phyloP scores from a whole-genome alignment of 2,329 filamentous ascomycete genomes.

The Dactylellina sp. region DNA sequence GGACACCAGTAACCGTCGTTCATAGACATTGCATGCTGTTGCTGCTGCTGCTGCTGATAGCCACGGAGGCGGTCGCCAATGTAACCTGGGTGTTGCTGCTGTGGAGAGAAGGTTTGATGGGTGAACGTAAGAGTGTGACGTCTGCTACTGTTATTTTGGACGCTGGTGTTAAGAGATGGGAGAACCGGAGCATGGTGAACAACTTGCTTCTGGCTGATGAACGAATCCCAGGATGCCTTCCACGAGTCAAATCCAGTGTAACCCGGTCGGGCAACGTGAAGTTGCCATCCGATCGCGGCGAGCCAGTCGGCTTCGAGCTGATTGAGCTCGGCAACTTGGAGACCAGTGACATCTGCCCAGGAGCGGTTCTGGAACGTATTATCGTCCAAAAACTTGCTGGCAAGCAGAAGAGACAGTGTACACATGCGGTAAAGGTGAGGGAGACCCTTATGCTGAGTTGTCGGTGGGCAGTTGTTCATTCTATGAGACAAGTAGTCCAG shows the following conservation, averaged over 20 bases:
- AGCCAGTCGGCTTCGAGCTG: slow-evolving; percentile 89
- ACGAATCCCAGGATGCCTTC: slow-evolving; percentile 75
- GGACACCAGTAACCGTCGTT: slow-evolving; percentile 64
- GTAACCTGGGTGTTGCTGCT: slow-evolving; percentile 65
- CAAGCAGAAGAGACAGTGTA: slow-evolving; percentile 84
- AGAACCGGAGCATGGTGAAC: slow-evolving; percentile 62
- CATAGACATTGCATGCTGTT: slow-evolving; percentile 64
- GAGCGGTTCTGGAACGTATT: slow-evolving; percentile 98
- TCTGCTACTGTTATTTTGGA: slow-evolving; percentile 70
- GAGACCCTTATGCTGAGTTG: slow-evolving; percentile 69
- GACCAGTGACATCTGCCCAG: slow-evolving; percentile 94
- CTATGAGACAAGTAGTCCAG: slow-evolving; percentile 89
- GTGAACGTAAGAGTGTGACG: slow-evolving; percentile 66
- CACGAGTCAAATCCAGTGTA: slow-evolving; percentile 77
- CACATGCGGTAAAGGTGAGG: slow-evolving; percentile 88
- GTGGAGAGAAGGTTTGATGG: slow-evolving; percentile 67
- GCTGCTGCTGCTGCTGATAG: slow-evolving; percentile 58
- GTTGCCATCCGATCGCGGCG: slow-evolving; percentile 80
- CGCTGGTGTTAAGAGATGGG: slow-evolving; percentile 74
- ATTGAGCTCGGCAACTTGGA: slow-evolving; percentile 85
- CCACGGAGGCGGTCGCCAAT: slow-evolving; percentile 60
- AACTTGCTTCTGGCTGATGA: slow-evolving; percentile 67
- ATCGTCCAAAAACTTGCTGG: slow-evolving; percentile 95
- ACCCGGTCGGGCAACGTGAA: slow-evolving; percentile 85
- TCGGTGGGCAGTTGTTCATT: slow-evolving; percentile 77